Base-by-base conservation (phyloP, 352 stramenopile species). In the Hyaloperonospora arabidopsidis region DNA sequence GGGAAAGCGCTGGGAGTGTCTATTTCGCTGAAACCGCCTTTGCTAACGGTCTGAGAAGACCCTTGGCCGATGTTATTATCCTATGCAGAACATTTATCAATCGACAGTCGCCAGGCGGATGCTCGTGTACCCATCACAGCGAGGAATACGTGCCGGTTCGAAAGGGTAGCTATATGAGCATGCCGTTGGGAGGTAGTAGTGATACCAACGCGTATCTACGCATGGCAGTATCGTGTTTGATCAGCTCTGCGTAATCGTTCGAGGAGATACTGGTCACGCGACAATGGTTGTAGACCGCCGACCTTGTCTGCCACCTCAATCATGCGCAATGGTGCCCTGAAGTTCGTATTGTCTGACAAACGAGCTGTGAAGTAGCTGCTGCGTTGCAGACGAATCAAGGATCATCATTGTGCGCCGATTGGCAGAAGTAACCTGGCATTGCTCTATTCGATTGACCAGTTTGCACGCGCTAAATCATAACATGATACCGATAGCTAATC, bases 241-340 rank as follows among this genome's bases (percentile, higher is more conserved):
- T 88, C 66, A n/a, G 86, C 71, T 17, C 79, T 86, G 8, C 74
- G 70, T 44, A 89, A 69, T 1, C 89, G 49, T 23, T 87, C 75
- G 19, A 92, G 65, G 19, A 89, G 83, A 39, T 75, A 76, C 13
- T 87, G 57, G 38, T 89, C 79, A 13, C 70, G 65, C 2, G 67
- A 64, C 2, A 76, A 76, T 5, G 81, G 54, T 13, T 88, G 75
- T 15, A 65, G 51, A 0, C 70, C 73, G 8, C 63, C 84, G 5
- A 64, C 54, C 5, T 83, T 58, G 1, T 71, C 70, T 28, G 56
- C 59, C 7, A 64, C 51, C 43, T 87, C 76, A 12, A 87, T 50
- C 22, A 74, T 61, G 36, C 73, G 61, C 2, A 92, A 59, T 4
- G 84, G 54, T 3, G 63, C 59, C 76, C 74, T 1, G 89, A 49